Percentiles rank a stretch among this genome's conserved stretches.
These are phyloP conservation scores for Cubamyces lactineus DNA, from an alignment of 768 basidiomycete genomes.

Conservation along the genomic window DNA sequence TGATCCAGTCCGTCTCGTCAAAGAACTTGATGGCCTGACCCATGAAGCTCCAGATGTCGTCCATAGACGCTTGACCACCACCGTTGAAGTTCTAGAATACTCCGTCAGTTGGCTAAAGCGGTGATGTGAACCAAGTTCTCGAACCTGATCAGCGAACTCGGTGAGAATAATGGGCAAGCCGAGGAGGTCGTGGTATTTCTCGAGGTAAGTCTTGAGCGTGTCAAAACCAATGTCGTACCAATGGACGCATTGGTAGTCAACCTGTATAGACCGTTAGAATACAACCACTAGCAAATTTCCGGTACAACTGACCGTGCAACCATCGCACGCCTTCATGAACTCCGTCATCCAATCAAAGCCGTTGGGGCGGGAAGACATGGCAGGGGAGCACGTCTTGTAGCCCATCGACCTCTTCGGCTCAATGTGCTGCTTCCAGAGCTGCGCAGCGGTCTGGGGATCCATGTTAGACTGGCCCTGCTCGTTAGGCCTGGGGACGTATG, in stretches of 20 bases:
- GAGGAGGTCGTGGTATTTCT: constrained; percentile 49
- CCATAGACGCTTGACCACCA: constrained; percentile 43
- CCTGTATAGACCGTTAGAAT: constrained; percentile 36
- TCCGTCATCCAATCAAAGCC: constrained; percentile 68
- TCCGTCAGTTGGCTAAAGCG: neutral
- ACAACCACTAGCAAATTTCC: neutral
- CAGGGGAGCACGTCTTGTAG: constrained; percentile 64
- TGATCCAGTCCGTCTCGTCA: constrained; percentile 46
- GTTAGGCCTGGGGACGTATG: constrained; percentile 59
- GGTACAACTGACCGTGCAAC: constrained; percentile 23
- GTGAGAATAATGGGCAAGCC: constrained; percentile 56
- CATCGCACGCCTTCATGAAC: constrained; percentile 57
- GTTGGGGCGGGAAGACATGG: constrained; percentile 59
- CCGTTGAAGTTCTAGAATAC: constrained; percentile 54
- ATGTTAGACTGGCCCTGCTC: constrained; percentile 65
- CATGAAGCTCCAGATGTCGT: constrained; percentile 55
- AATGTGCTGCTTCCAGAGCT: constrained; percentile 65
- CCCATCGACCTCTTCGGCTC: constrained; percentile 58
- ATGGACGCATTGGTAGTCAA: constrained; percentile 65
- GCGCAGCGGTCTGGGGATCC: constrained; percentile 48
- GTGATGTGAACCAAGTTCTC: neutral
- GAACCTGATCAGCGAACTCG: constrained; percentile 70
- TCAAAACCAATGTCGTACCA: constrained; percentile 60
- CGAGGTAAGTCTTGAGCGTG: constrained; percentile 57
- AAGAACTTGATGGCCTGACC: constrained; percentile 46